Conservation (phyloP, 108 stramenopile genomes). For the Cyclotella atomus region DNA sequence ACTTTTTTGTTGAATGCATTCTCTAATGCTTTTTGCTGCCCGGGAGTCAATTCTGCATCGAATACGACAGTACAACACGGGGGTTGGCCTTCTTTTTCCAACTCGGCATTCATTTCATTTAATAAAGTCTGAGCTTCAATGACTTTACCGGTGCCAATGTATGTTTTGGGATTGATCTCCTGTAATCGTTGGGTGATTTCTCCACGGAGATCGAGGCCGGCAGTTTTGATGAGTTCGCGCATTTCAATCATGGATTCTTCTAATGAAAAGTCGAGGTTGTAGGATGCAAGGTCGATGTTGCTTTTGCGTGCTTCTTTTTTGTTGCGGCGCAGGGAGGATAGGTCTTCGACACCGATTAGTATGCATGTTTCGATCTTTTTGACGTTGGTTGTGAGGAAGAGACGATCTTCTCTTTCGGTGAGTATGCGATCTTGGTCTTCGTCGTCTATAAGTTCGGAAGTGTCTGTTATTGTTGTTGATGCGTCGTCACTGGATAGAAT, state of each 20-base stretch:
- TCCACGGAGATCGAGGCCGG: slow-evolving; percentile 80
- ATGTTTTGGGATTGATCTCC: slow-evolving; percentile 92
- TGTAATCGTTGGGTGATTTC: slow-evolving; percentile 89
- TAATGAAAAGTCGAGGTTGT: slow-evolving; percentile 64
- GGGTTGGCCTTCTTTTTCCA: slow-evolving; percentile 1
- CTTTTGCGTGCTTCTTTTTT: not conserved
- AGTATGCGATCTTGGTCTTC: slow-evolving; percentile 72
- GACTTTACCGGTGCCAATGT: slow-evolving; percentile 88
- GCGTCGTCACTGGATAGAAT: not conserved
- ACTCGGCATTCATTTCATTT: slow-evolving; percentile 40
- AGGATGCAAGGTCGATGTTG: not conserved
- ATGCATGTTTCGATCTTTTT: slow-evolving; percentile 73
- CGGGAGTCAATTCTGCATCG: slow-evolving; percentile 94
- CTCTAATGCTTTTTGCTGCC: slow-evolving; percentile 89
- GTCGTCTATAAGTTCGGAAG: not conserved
- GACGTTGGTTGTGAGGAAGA: slow-evolving; percentile 62
- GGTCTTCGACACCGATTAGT: slow-evolving; percentile 82
- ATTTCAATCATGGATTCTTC: slow-evolving; percentile 95
- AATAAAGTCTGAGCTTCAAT: slow-evolving; percentile 69
- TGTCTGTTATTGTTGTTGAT: not conserved
- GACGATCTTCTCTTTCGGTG: slow-evolving; percentile 83
- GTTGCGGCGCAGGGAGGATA: slow-evolving; percentile 36
- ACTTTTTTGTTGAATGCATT: slow-evolving; percentile 80
- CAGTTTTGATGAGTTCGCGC: slow-evolving; percentile 90
- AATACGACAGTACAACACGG: slow-evolving; percentile 86